Evolutionary conservation across 2,329 filamentous ascomycete genomes (phyloP).

Genomic region (Xenosphaeropsis pyriputrescens): DNA sequence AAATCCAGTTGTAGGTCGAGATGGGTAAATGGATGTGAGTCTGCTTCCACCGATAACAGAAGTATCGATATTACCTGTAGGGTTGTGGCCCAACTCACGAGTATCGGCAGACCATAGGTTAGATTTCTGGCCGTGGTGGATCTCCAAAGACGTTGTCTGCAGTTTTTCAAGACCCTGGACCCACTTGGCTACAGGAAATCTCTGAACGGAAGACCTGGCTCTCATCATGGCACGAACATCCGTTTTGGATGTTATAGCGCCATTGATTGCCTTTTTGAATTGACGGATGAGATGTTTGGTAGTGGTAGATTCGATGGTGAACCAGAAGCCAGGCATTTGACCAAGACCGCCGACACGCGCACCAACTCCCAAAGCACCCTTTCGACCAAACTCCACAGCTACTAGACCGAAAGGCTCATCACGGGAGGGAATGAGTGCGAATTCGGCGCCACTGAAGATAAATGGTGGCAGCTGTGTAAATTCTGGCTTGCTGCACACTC

Average conservation of each 20-base stretch:
- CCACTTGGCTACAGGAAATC: slow-evolving; percentile 53
- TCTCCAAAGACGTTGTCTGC: slow-evolving; percentile 41
- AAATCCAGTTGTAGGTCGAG: no score
- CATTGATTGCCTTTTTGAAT: slow-evolving; percentile 47
- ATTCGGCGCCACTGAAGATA: slow-evolving; percentile 54
- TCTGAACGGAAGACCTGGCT: slow-evolving; percentile 46
- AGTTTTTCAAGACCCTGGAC: slow-evolving; percentile 47
- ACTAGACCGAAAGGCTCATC: slow-evolving; percentile 56
- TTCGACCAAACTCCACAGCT: slow-evolving; percentile 53
- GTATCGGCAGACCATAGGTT: slow-evolving; percentile 3
- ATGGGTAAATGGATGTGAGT: no score
- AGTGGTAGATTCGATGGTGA: slow-evolving; percentile 48
- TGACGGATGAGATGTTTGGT: slow-evolving; percentile 47
- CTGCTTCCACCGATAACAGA: no score
- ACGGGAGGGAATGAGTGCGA: slow-evolving; percentile 50
- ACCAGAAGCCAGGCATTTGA: slow-evolving; percentile 59
- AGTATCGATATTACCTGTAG: no score
- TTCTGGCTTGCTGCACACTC: slow-evolving; percentile 50
- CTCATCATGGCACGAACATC: slow-evolving; percentile 45
- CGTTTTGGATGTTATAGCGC: slow-evolving; percentile 38
- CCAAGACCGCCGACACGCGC: slow-evolving; percentile 50
- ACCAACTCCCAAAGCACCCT: slow-evolving; percentile 51
- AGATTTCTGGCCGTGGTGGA: slow-evolving; percentile 13
- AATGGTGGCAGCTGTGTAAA: slow-evolving; percentile 51
- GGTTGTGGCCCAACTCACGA: no score